Base-by-base conservation (phyloP, 2,329 filamentous ascomycete genomes). In the Claviceps paspali region DNA sequence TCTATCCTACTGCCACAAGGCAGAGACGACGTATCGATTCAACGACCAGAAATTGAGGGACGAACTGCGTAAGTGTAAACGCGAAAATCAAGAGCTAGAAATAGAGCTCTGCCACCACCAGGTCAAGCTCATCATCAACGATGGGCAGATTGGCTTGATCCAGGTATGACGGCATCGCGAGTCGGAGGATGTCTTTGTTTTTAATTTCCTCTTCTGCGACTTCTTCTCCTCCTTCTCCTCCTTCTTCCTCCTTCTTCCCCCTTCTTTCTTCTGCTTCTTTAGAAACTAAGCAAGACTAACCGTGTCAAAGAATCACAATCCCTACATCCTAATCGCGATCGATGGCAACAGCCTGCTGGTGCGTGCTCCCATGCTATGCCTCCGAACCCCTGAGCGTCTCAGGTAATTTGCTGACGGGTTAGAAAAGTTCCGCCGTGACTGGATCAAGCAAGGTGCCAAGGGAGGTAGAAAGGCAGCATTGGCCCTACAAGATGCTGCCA, bases 261-360 rank as follows among this genome's bases (percentile, higher is more conserved):
- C n/a, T n/a, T n/a, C n/a, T n/a, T n/a, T n/a, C n/a, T n/a, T n/a
- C n/a, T n/a, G n/a, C n/a, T n/a, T n/a, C n/a, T n/a, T n/a, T n/a
- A n/a, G n/a, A 7, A 19, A 19, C 3, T 18, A 5, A 17, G 17
- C n/a, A 21, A 31, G n/a, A 31, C 26, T 33, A 24, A 39, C 24
- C 23, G 4, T 18, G 10, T 2, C 6, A 21, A 47, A 74, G 67
- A 65, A 61, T 41, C 61, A 57, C 35, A 76, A 76, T 52, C 63
- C 68, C 29, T 79, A 79, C 51, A 61, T 77, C 47, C 54, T 72
- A 44, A 64, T 76, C 28, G 50, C 78, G 45, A 68, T 80, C 46
- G 76, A 79, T 51, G 76, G 74, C 27, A 68, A 80, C 51, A 70
- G 72, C 31, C 62, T 77, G 41, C 58, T 77, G 52, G 74, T 78